Conservation (phyloP, 345 rosid species). For the Pistacia atlantica region DNA sequence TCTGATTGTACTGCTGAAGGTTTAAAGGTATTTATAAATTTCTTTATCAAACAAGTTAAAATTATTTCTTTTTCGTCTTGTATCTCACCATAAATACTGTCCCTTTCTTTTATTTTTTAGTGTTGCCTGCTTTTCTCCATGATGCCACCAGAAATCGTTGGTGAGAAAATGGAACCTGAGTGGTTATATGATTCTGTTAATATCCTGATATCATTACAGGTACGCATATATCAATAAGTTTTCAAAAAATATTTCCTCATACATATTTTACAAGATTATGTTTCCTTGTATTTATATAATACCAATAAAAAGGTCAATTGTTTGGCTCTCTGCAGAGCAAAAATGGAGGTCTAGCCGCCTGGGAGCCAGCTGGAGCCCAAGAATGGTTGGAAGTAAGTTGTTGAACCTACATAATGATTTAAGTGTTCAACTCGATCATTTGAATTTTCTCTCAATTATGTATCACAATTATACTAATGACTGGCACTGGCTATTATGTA, state of each 20-base stretch:
- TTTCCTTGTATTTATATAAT: not conserved
- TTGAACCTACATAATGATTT: not conserved
- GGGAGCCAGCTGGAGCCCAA: constrained; percentile 45
- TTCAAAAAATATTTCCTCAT: no score
- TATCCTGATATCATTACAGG: constrained; percentile 42
- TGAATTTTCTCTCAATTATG: no score
- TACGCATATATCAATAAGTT: not conserved
- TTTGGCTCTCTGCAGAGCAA: constrained; percentile 24
- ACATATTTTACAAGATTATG: not conserved
- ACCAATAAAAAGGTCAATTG: not conserved
- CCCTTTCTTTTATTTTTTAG: constrained; percentile 8
- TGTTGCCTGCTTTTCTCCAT: constrained; percentile 41
- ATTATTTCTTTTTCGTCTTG: not conserved
- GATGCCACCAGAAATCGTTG: constrained; percentile 35
- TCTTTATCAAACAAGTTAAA: not conserved
- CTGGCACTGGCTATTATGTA: not conserved
- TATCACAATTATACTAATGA: not conserved
- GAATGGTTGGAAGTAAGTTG: constrained; percentile 30
- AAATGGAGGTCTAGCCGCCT: constrained; percentile 49
- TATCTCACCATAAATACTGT: not conserved
- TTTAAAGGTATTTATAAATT: constrained; percentile 7
- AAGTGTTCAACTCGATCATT: not conserved
- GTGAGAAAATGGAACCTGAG: constrained; percentile 39
- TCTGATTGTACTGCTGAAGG: constrained; percentile 20
- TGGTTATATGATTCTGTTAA: constrained; percentile 46